These are phyloP conservation scores for Xylaria venustula DNA, from an alignment of 495 filamentous ascomycete genomes.

Conservation along the genomic window DNA sequence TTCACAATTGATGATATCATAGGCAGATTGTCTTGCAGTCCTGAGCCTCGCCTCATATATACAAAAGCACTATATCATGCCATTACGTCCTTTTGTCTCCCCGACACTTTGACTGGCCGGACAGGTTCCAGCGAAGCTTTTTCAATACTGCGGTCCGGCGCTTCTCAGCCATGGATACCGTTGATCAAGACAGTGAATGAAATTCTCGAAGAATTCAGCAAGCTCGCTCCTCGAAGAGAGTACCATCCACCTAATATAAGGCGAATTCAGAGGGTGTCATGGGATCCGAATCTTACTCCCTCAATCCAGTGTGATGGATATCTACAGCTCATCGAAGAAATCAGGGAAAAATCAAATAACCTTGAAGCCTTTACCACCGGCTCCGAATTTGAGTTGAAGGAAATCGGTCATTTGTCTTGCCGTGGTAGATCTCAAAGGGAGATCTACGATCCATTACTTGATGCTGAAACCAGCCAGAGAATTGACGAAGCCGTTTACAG, in stretches of 20 bases:
- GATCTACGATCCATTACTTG: conserved; percentile 38
- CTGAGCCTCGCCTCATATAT: conserved; percentile 46
- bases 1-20: conserved; percentile 51
- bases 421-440: conserved; percentile 37
- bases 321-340: conserved; percentile 35
- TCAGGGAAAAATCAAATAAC: conserved; percentile 39
- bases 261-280: conserved; percentile 50
- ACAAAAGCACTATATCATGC: conserved; percentile 59
- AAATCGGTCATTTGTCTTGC: conserved; percentile 27
- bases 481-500: conserved; percentile 16
- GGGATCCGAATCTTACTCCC: conserved; percentile 43
- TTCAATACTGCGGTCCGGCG: conserved; percentile 47
- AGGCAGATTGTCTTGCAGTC: conserved; percentile 45
- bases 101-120: conserved; percentile 55
- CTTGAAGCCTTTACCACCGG: conserved; percentile 30
- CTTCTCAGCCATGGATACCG: conserved; percentile 41
- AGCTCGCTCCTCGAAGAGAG: conserved; percentile 47
- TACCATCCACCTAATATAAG: conserved; percentile 58
- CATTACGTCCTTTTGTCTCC: conserved; percentile 55
- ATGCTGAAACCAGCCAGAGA: conserved; percentile 7
- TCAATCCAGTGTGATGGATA: conserved; percentile 56
- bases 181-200: conserved; percentile 29
- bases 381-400: not conserved
- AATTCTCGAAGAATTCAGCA: conserved; percentile 13
- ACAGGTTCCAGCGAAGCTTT: conserved; percentile 64